Evolutionary conservation across 75 land plant species (phyloP).

Genomic region (Picea glauca): DNA sequence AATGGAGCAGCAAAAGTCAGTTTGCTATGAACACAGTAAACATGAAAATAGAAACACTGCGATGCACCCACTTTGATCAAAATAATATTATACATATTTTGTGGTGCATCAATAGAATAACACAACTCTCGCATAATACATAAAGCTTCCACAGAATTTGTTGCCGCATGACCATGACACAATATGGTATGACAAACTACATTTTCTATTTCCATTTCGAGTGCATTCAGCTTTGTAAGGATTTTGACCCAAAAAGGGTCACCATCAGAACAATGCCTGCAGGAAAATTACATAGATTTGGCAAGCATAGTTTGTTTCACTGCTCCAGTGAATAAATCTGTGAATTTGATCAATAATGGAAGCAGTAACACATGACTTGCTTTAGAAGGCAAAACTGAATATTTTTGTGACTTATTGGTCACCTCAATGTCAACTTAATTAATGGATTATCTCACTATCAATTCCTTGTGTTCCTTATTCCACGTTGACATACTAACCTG

Average conservation of each 20-base stretch:
- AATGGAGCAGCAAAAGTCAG: slow-evolving; percentile 1
- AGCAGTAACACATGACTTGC: not conserved
- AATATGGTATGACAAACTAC: not conserved
- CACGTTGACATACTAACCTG: not conserved
- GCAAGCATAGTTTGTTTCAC: slow-evolving; percentile 1
- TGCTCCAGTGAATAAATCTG: slow-evolving; percentile 2
- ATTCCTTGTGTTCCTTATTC: slow-evolving; percentile 7
- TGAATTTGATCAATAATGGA: not conserved
- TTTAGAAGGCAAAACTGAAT: not conserved
- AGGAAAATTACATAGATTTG: not conserved
- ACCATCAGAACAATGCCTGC: slow-evolving; percentile 9
- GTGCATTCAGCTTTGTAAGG: slow-evolving; percentile 9
- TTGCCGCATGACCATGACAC: not conserved
- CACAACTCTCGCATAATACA: slow-evolving; percentile 4
- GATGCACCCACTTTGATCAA: not conserved
- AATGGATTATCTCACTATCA: not conserved
- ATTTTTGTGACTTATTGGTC: not conserved
- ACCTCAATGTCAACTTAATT: not conserved
- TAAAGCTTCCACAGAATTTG: slow-evolving; percentile 3
- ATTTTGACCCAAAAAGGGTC: not conserved
- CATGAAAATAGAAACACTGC: not conserved
- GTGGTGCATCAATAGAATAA: slow-evolving; percentile 1
- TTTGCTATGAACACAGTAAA: not conserved
- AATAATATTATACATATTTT: slow-evolving; percentile 2
- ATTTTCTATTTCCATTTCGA: not conserved